Evolutionary conservation across 305 asterid species (phyloP), one percentile per base, ranked within the genome.

Genomic region (Caryopteris hybrid): DNA sequence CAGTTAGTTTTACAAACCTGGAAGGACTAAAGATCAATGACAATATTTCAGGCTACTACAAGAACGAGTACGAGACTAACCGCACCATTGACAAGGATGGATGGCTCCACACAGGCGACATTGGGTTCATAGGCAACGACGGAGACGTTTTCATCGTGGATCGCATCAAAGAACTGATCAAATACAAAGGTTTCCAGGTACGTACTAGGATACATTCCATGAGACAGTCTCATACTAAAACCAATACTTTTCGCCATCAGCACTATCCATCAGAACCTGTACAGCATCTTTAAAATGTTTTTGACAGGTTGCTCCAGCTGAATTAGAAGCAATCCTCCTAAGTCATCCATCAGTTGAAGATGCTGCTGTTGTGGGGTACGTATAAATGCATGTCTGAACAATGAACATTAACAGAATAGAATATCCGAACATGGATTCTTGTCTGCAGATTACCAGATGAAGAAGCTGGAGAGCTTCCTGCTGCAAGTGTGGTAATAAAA

Each of bases 101-200:
- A 4, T 94, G 99, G 99, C 96, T n/a, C n/a, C n/a, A n/a, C n/a
- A n/a, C n/a, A n/a, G n/a, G n/a, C n/a, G n/a, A n/a, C n/a, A n/a
- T n/a, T 94, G 99, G 97, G 41, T 94, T 87, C 86, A 94, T 91
- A 5, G 97, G 91, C 52, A 91, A 86, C 0, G 97, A 87, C 45
- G 96, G 96, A 18, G 93, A 91, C 45, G 56, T 91, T 68, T 94
- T 94, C 71, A 85, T 91, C 1, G 96, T 91, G 0, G 97, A 91
- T 70, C 91, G 96, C 20, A 94, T 94, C 83, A 89, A 91, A 80
- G 97, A 94, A 51, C 74, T 94, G 14, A 91, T 91, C 81, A 94
- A 94, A 73, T 89, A 78, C 88, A 94, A 94, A 78, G 97, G 97
- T n/a, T 94, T 91, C 71, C 96, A 91, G 83, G 96, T 88, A 81